Evolutionary conservation across 176 grass and related monocot genomes (phyloP), one percentile per base, ranked within the genome.

Genomic region (Stipa capillata): DNA sequence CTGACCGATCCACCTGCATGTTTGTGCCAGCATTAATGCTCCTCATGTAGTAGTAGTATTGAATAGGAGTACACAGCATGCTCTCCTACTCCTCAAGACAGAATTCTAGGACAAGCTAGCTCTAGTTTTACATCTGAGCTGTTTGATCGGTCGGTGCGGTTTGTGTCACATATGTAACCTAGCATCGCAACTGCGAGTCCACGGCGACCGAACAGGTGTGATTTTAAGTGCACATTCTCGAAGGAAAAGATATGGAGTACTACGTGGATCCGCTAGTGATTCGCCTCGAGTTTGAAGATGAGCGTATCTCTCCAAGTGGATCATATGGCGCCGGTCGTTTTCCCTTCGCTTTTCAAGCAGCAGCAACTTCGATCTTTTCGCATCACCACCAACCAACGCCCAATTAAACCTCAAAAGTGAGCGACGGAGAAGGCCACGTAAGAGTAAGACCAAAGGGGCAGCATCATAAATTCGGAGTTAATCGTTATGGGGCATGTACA

Each of bases 341-440:
- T 74, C 80, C 9, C 23, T 74, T 8, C 15, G 64, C 81, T 66
- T 83, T 75, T 83, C 4, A 16, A 6, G 16, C 25, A 5, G 13
- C 27, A 15, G 55, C n/a, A n/a, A n/a, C 25, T 29, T n/a, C n/a
- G n/a, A n/a, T 29, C 54, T 14, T 57, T 25, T 15, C 25, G 68
- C 73, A 67, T n/a, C 82, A 69, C 77, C 73, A 7, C 28, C 82
- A 69, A 77, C 82, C 29, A 69, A 77, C 49, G n/a, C 72, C 81
- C 28, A 67, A 68, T 83, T 10, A 56, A 61, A 49, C n/a, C 62
- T 14, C 39, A 37, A 47, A 84, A 68, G 63, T 39, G 15, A 36
- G 27, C 47, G 9, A 69, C 16, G 39, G 37, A 69, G 11, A 27
- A 25, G 72, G 82, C 61, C 82, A 77, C 82, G 36, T 83, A 83